A percentile compares a stretch with the other conserved stretches of the same genome.
Evolutionary conservation across 2,329 filamentous ascomycete genomes (phyloP).

Genomic region (Colletotrichum neosansevieriae): DNA sequence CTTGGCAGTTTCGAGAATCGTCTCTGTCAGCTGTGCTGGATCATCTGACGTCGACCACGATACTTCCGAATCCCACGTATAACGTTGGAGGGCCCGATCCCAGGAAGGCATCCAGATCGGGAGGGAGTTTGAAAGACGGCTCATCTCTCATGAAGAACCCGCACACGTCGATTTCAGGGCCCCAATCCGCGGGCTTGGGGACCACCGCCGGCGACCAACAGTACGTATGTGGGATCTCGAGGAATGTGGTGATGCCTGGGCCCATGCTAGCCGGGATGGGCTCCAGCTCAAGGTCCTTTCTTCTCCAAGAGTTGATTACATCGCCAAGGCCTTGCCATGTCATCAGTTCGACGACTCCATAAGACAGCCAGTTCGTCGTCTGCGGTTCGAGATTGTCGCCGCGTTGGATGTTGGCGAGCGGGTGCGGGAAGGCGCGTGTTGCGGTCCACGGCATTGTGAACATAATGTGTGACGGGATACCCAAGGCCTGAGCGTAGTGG

Average conservation of each 20-base stretch:
- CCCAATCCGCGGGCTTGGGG: conserved; percentile 75
- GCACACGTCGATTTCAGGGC: conserved; percentile 67
- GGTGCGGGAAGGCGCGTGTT: too few species aligned
- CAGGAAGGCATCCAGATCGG: conserved; percentile 63
- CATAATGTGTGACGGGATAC: too few species aligned
- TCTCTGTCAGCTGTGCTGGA: conserved; percentile 52
- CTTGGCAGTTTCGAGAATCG: conserved; percentile 56
- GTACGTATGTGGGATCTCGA: conserved; percentile 80
- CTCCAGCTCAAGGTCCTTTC: conserved; percentile 73
- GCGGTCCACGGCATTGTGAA: too few species aligned
- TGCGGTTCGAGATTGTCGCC: too few species aligned
- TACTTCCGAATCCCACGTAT: conserved; percentile 59
- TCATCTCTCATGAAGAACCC: conserved; percentile 75
- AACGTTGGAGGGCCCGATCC: conserved; percentile 56
- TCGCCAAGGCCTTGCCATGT: too few species aligned
- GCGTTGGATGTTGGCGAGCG: too few species aligned
- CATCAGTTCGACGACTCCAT: too few species aligned
- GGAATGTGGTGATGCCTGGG: conserved; percentile 74
- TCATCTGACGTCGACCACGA: conserved; percentile 61
- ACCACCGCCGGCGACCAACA: conserved; percentile 80
- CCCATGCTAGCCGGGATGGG: conserved; percentile 78
- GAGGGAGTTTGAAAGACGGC: conserved; percentile 64
- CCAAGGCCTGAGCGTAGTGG: too few species aligned
- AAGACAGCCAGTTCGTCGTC: too few species aligned
- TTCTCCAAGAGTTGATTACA: conserved; percentile 50